Evolutionary conservation across 2,329 filamentous ascomycete genomes (phyloP).

Genomic region (Cordyceps militaris): DNA sequence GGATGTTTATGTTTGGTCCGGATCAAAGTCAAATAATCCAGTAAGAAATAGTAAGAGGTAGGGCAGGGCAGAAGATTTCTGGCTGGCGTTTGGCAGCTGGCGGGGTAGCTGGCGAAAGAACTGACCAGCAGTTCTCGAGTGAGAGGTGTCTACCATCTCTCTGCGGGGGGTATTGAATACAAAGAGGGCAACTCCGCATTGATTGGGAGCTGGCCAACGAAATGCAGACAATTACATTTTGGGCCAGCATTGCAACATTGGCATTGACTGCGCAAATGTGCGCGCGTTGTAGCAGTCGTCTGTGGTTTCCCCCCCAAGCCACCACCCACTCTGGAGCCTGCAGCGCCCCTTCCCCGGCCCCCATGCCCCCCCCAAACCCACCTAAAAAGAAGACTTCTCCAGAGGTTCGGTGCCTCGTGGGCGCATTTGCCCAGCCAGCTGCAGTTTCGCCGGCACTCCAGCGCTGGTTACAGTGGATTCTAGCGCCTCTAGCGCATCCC

Average conservation of each 20-base stretch:
- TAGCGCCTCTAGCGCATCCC: neutral
- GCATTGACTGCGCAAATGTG: neutral
- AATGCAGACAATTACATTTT: neutral
- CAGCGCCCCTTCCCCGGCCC: neutral
- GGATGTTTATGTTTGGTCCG: too few species aligned
- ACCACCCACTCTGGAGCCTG: neutral
- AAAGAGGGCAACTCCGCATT: conserved; percentile 9
- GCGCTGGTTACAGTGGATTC: neutral
- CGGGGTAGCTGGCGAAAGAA: neutral
- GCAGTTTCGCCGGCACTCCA: neutral
- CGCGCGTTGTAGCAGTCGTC: neutral
- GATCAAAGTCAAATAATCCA: too few species aligned
- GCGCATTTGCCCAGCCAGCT: neutral
- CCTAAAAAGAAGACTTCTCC: neutral
- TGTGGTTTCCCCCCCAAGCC: neutral
- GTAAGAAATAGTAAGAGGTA: too few species aligned
- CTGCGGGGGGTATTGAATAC: neutral
- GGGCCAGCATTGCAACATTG: neutral
- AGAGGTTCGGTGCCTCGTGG: neutral
- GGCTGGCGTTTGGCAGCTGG: neutral
- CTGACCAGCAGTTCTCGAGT: neutral
- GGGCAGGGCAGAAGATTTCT: neutral
- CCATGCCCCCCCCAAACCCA: neutral
- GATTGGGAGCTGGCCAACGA: conserved; percentile 2
- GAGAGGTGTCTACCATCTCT: neutral